phyloP scores from a whole-genome alignment of 2,329 filamentous ascomycete species.

The Geosmithia flava region DNA sequence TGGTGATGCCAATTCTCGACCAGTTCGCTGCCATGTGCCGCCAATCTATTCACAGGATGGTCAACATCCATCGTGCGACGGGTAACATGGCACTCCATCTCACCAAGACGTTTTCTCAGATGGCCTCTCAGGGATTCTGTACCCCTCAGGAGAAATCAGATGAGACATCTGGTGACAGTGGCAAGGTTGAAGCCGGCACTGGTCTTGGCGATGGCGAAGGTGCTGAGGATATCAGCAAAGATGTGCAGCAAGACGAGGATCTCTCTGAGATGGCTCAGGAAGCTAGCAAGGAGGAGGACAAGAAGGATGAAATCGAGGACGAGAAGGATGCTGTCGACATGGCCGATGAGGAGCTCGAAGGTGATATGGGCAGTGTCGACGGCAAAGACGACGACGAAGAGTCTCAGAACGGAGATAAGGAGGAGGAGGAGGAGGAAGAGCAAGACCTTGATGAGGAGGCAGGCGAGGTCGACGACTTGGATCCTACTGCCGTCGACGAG shows the following conservation, averaged over 20 bases:
- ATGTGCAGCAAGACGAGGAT: slow-evolving; percentile 88
- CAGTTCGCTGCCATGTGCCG: slow-evolving; percentile 57
- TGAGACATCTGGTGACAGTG: slow-evolving; percentile 54
- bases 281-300: slow-evolving; percentile 51
- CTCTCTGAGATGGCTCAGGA: slow-evolving; percentile 84
- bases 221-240: slow-evolving; percentile 95
- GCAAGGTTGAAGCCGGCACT: slow-evolving; percentile 81
- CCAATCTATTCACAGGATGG: slow-evolving; percentile 43
- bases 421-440: slow-evolving; percentile 53
- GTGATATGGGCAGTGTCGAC: slow-evolving; percentile 59
- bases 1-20: slow-evolving; percentile 53
- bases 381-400: slow-evolving; percentile 48
- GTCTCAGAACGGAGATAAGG: slow-evolving; percentile 48
- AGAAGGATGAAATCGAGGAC: slow-evolving; percentile 55
- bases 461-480: slow-evolving; percentile 82
- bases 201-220: slow-evolving; percentile 92
- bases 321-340: slow-evolving; percentile 83
- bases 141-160: slow-evolving; percentile 72
- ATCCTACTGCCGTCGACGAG: slow-evolving; percentile 84
- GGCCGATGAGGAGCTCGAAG: slow-evolving; percentile 85
- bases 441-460: slow-evolving; percentile 82
- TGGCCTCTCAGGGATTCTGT: slow-evolving; percentile 82
- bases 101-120: slow-evolving; percentile 62
- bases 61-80: slow-evolving; percentile 54
- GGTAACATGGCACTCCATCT: slow-evolving; percentile 67